These are phyloP conservation scores for Ceratocystiopsis sp. DNA, from an alignment of 2,329 filamentous ascomycete genomes.

Conservation along the genomic window DNA sequence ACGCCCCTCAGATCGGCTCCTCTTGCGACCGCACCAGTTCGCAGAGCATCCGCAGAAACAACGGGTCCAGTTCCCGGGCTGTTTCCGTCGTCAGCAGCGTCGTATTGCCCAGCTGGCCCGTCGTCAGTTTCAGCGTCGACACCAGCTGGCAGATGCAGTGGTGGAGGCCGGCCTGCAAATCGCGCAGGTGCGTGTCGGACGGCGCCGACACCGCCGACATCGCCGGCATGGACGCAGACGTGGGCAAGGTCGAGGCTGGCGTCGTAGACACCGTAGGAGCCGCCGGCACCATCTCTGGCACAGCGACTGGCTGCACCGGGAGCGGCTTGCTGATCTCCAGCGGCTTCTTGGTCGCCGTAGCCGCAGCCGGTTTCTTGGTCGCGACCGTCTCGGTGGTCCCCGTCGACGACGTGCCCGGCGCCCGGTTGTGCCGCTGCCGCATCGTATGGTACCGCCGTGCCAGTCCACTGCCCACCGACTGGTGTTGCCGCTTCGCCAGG, in stretches of 20 bases:
- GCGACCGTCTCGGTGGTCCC: neutral
- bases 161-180: slow-evolving; percentile 31
- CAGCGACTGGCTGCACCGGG: too few species aligned
- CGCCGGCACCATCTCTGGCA: too few species aligned
- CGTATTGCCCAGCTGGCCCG: slow-evolving; percentile 4
- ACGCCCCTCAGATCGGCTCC: slow-evolving; percentile 12
- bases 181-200: slow-evolving; percentile 17
- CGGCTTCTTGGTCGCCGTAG: neutral
- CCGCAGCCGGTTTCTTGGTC: neutral
- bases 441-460: slow-evolving; percentile 6
- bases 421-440: slow-evolving; percentile 1
- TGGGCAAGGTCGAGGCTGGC: neutral
- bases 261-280: too few species aligned
- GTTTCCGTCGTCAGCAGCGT: slow-evolving; percentile 8
- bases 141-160: slow-evolving; percentile 34
- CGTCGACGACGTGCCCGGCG: neutral
- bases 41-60: slow-evolving; percentile 23
- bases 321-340: neutral
- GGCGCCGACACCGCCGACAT: neutral
- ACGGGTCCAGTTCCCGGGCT: slow-evolving; percentile 16
- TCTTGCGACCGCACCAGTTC: slow-evolving; percentile 25
- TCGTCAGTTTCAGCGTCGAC: slow-evolving; percentile 23
- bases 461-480: neutral
- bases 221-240: neutral
- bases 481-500: neutral